phyloP scores from a whole-genome alignment of 768 basidiomycete species.

The Chalciporus sphaerocephalus region DNA sequence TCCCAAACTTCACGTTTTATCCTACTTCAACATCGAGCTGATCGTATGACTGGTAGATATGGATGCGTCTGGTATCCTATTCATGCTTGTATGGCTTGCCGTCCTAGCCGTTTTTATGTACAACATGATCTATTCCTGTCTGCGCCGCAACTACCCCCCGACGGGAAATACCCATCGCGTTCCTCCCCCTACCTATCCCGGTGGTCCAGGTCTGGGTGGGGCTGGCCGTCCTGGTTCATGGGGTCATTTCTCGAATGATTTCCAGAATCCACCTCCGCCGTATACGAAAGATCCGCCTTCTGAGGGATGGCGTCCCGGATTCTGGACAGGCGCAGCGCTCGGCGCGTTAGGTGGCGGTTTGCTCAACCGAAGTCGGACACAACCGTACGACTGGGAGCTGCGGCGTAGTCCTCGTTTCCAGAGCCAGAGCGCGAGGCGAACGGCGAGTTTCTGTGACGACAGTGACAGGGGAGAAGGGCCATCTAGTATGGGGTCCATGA shows the following conservation, averaged over 20 bases:
- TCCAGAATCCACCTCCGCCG: slow-evolving; percentile 51
- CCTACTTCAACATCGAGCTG: neutral
- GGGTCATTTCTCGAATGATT: slow-evolving; percentile 53
- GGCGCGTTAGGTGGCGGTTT: slow-evolving; percentile 67
- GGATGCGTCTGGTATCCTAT: slow-evolving; percentile 45
- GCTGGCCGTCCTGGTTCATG: slow-evolving; percentile 20
- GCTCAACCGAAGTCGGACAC: slow-evolving; percentile 38
- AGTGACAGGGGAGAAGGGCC: slow-evolving; percentile 66
- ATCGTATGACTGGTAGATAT: slow-evolving; percentile 34
- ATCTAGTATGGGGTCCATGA: slow-evolving; percentile 65
- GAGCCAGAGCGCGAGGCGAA: slow-evolving; percentile 22
- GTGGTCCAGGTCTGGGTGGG: slow-evolving; percentile 10
- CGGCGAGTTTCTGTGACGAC: slow-evolving; percentile 18
- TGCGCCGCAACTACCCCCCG: slow-evolving; percentile 30
- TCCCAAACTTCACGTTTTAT: neutral
- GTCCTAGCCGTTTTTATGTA: slow-evolving; percentile 54
- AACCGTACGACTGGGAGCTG: slow-evolving; percentile 59
- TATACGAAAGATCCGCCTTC: slow-evolving; percentile 42
- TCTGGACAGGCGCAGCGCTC: slow-evolving; percentile 78
- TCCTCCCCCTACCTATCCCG: slow-evolving; percentile 31
- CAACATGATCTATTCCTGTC: slow-evolving; percentile 54
- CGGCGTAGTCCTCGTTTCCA: slow-evolving; percentile 30
- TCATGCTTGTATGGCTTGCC: slow-evolving; percentile 54
- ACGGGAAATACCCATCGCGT: slow-evolving; percentile 29
- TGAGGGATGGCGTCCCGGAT: slow-evolving; percentile 61